These are phyloP conservation scores for Tetrapyrgos nigripes DNA, from an alignment of 1,284 basidiomycete genomes.

Conservation along the genomic window DNA sequence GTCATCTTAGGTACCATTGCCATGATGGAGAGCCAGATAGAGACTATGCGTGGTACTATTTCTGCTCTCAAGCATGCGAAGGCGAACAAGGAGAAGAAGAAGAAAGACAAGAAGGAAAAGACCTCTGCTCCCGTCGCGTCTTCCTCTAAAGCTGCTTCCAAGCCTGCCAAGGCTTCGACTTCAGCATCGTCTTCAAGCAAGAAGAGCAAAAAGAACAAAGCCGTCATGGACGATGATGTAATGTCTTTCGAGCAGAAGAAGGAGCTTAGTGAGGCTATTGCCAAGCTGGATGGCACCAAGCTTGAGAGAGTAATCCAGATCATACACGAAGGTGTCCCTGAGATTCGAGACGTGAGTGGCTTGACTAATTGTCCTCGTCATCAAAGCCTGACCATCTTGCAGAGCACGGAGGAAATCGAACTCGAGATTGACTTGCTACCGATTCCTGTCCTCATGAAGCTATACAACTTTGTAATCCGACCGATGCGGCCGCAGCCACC, in stretches of 20 bases:
- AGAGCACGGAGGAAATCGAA: conserved; percentile 96
- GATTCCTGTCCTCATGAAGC: conserved; percentile 81
- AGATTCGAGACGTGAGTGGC: conserved; percentile 84
- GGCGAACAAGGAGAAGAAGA: conserved; percentile 67
- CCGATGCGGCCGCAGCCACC: conserved; percentile 64
- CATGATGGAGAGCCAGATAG: conserved; percentile 76
- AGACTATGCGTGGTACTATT: conserved; percentile 70
- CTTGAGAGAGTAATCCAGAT: conserved; percentile 89
- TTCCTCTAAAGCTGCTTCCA: conserved; percentile 60
- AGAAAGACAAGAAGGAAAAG: conserved; percentile 49
- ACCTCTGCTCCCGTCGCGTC: conserved; percentile 54
- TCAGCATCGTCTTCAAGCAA: conserved; percentile 30
- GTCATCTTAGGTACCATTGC: conserved; percentile 64
- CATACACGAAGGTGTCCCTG: conserved; percentile 89
- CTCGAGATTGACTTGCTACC: conserved; percentile 94
- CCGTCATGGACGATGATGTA: conserved; percentile 68
- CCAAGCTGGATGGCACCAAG: conserved; percentile 77
- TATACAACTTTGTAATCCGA: conserved; percentile 93
- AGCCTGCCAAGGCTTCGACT: conserved; percentile 46
- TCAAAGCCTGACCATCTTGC: conserved; percentile 23
- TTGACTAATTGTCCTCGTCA: conserved; percentile 11
- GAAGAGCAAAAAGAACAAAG: conserved; percentile 65
- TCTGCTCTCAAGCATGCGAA: conserved; percentile 66
- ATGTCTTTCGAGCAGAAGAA: conserved; percentile 95
- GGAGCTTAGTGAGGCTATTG: conserved; percentile 92